Evolutionary conservation across 1,284 basidiomycete species (phyloP).

Genomic region (Malassezia equina): DNA sequence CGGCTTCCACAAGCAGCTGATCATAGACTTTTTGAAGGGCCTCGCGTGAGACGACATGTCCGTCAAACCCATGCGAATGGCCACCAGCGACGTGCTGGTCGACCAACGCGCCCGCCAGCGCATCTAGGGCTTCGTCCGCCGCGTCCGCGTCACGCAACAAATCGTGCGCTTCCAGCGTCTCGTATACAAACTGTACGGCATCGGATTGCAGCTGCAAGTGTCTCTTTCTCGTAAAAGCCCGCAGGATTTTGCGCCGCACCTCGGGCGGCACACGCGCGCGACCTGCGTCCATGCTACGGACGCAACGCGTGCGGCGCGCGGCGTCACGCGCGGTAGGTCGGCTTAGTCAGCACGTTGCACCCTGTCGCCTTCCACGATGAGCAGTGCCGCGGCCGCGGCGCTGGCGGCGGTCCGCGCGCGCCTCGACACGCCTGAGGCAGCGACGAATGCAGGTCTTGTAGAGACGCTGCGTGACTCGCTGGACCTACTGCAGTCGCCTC

Average conservation of each 20-base stretch:
- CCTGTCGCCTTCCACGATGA: neutral
- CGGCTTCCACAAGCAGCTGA: constrained; percentile 33
- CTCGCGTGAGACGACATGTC: constrained; percentile 31
- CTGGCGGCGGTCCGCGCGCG: neutral
- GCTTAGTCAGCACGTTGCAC: neutral
- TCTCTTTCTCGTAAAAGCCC: constrained; percentile 40
- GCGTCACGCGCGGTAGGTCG: neutral
- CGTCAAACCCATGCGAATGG: constrained; percentile 8
- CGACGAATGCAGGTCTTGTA: neutral
- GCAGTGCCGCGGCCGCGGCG: neutral
- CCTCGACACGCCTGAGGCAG: neutral
- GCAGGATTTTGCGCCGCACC: constrained; percentile 34
- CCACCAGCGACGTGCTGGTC: constrained; percentile 23
- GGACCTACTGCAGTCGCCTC: constrained; percentile 5
- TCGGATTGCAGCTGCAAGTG: constrained; percentile 42
- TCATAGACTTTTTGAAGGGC: constrained; percentile 38
- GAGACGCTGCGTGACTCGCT: neutral
- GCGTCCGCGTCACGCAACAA: constrained; percentile 27
- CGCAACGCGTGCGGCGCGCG: neutral
- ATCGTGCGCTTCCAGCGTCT: constrained; percentile 34
- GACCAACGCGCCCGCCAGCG: constrained; percentile 37
- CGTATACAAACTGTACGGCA: constrained; percentile 37
- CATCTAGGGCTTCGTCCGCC: constrained; percentile 43
- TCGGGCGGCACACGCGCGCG: constrained; percentile 22
- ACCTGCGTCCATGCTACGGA: neutral